phyloP scores from a whole-genome alignment of 2,329 filamentous ascomycete species.

The Sordariomycetes sp. region DNA sequence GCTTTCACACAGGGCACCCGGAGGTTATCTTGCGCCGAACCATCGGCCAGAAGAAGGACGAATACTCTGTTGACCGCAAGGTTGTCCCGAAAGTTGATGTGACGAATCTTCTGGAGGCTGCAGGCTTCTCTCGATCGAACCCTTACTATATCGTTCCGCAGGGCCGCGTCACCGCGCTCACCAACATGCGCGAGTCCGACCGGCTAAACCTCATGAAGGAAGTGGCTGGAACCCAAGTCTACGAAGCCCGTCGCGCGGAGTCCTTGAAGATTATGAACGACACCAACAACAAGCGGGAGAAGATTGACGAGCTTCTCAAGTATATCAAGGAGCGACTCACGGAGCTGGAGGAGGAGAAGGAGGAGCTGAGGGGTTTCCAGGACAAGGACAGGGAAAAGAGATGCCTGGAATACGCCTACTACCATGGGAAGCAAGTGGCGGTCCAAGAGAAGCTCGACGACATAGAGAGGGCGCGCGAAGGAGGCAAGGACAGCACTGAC shows the following conservation, averaged over 20 bases:
- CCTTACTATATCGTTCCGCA: conserved; percentile 99
- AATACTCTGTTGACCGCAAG: conserved; percentile 95
- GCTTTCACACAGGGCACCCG: conserved; percentile 85
- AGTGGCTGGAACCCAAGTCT: conserved; percentile 95
- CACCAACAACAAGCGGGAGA: conserved; percentile 85
- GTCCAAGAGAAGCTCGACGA: conserved; percentile 68
- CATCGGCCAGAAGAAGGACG: conserved; percentile 95
- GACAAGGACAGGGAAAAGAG: conserved; percentile 88
- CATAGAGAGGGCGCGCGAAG: conserved; percentile 71
- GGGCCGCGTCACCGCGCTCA: conserved; percentile 87
- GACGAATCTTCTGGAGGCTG: conserved; percentile 88
- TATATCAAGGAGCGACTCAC: conserved; percentile 84
- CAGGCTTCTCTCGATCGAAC: conserved; percentile 93
- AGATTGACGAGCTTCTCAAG: conserved; percentile 85
- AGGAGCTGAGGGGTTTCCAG: conserved; percentile 87
- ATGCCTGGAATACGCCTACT: conserved; percentile 90
- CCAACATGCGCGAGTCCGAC: conserved; percentile 97
- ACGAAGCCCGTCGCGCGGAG: conserved; percentile 83
- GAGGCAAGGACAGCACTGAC: conserved; percentile 76
- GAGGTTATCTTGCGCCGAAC: conserved; percentile 87
- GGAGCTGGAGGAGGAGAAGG: conserved; percentile 94
- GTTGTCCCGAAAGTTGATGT: conserved; percentile 92
- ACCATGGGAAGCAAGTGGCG: conserved; percentile 77
- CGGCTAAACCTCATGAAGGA: conserved; percentile 86
- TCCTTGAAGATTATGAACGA: conserved; percentile 96